A percentile compares a stretch with the other conserved stretches of the same genome.
These are phyloP conservation scores for Hericium coralloides DNA, from an alignment of 768 basidiomycete genomes.

Conservation along the genomic window DNA sequence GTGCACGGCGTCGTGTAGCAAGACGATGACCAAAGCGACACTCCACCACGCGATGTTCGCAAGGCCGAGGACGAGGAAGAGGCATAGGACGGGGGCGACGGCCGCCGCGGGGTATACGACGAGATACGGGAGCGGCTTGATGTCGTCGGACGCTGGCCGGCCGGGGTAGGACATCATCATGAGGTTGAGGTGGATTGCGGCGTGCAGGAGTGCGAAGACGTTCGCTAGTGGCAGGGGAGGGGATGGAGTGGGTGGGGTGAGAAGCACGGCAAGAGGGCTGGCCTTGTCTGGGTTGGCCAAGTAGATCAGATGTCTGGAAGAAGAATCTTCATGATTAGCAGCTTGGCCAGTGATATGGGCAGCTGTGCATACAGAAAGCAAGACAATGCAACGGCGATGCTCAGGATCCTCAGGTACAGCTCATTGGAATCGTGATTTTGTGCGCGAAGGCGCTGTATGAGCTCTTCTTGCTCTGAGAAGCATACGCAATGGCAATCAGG, in stretches of 20 bases:
- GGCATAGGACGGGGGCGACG: conserved; percentile 34
- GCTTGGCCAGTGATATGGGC: background rate
- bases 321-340: conserved; percentile 4
- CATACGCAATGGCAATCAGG: background rate
- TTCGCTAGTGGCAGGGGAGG: conserved; percentile 4
- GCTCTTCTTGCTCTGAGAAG: conserved; percentile 48
- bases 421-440: conserved; percentile 34
- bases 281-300: conserved; percentile 25
- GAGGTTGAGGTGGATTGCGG: conserved; percentile 3
- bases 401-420: conserved; percentile 31
- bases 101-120: conserved; percentile 29
- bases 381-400: conserved; percentile 12
- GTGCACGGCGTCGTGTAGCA: conserved; percentile 13
- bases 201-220: conserved; percentile 15
- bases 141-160: background rate
- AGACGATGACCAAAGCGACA: conserved; percentile 3
- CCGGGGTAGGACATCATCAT: background rate
- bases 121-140: background rate
- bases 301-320: conserved; percentile 39
- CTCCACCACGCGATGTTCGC: conserved; percentile 9
- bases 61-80: conserved; percentile 4
- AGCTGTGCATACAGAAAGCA: conserved; percentile 7
- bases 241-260: conserved; percentile 17
- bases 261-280: conserved; percentile 40
- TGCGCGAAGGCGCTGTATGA: conserved; percentile 41